Evolutionary conservation across 2,329 filamentous ascomycete genomes (phyloP), one percentile per base, ranked within the genome.

Genomic region (Ceratocystiopsis sp.): DNA sequence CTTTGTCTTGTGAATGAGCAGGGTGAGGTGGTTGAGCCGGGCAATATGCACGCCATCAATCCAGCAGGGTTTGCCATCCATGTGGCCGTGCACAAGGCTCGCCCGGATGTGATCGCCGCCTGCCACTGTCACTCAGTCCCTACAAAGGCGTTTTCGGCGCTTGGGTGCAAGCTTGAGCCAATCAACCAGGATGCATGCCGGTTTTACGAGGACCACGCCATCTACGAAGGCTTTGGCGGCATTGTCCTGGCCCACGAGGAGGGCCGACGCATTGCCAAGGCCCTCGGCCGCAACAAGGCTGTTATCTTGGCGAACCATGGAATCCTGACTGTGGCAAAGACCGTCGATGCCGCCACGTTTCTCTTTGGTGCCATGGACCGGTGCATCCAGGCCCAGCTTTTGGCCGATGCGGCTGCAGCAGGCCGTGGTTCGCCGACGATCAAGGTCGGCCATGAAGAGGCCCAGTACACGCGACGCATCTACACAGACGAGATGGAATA

Each of bases 261-360:
- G 54, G 78, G 78, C 0, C 59, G 68, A 41, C 62, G 69, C 17
- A 73, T 85, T 39, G 79, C 79, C 0, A 61, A 60, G 4, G 73
- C 78, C 0, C 60, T 85, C 6, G 80, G 79, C 0, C 48, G 69
- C 44, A 71, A 69, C 46, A 80, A 69, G 54, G 77, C 68, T 1
- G 65, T 74, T 50, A 78, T 84, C 33, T 58, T 84, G 39, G 64
- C 75, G 45, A 85, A 84, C 54, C 80, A 84, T 51, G 80, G 80
- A 0, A 58, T 85, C 13, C 52, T 84, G 41, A 84, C 78, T 0
- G 78, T 82, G 0, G 80, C 80, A 0, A 52, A 56, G 4, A 84
- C 78, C 0, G 79, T 85, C 2, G 80, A 84, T 50, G 80, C 84
- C 57, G 80, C 80, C 0, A 78, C 78, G 0, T 84, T 75, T 55